Evolutionary conservation across 208 protist species (phyloP).

Genomic region (Trypanosomatidae sp.): DNA sequence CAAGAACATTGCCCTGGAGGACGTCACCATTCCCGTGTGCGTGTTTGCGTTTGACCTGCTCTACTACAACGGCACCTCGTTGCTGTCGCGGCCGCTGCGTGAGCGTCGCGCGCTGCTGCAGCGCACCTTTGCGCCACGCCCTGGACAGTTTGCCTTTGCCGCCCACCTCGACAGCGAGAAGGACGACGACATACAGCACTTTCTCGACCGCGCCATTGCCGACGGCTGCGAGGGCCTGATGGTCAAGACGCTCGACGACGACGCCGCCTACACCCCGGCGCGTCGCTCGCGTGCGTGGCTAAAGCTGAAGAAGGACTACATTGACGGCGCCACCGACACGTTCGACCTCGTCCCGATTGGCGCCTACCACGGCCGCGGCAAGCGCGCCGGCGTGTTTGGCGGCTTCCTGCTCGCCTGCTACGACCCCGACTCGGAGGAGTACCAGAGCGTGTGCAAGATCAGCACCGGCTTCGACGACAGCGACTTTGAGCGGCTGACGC

Average conservation of each 20-base stretch:
- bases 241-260: slow-evolving; percentile 95
- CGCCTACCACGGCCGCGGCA: slow-evolving; percentile 96
- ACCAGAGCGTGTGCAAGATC: slow-evolving; percentile 97
- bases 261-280: slow-evolving; percentile 93
- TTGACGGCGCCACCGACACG: slow-evolving; percentile 95
- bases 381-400: slow-evolving; percentile 96
- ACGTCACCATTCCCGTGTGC: slow-evolving; percentile 95
- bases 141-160: slow-evolving; percentile 82
- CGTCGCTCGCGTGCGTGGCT: slow-evolving; percentile 96
- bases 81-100: slow-evolving; percentile 74
- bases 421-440: slow-evolving; percentile 94
- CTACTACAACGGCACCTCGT: slow-evolving; percentile 93
- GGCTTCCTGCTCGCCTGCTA: slow-evolving; percentile 98
- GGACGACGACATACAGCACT: slow-evolving; percentile 90
- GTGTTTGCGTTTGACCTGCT: slow-evolving; percentile 99
- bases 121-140: slow-evolving; percentile 46
- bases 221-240: slow-evolving; percentile 96
- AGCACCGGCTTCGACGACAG: slow-evolving; percentile 97
- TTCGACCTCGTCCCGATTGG: slow-evolving; percentile 99
- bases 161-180: slow-evolving; percentile 72
- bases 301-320: slow-evolving; percentile 99
- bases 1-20: slow-evolving; percentile 86
- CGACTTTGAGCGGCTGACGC: slow-evolving; percentile 64
- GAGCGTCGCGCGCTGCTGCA: slow-evolving; percentile 78
- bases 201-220: slow-evolving; percentile 91